Evolutionary conservation across 2,329 filamentous ascomycete species (phyloP), one percentile per base, ranked within the genome.

Genomic region (Exophiala dermatitidis): DNA sequence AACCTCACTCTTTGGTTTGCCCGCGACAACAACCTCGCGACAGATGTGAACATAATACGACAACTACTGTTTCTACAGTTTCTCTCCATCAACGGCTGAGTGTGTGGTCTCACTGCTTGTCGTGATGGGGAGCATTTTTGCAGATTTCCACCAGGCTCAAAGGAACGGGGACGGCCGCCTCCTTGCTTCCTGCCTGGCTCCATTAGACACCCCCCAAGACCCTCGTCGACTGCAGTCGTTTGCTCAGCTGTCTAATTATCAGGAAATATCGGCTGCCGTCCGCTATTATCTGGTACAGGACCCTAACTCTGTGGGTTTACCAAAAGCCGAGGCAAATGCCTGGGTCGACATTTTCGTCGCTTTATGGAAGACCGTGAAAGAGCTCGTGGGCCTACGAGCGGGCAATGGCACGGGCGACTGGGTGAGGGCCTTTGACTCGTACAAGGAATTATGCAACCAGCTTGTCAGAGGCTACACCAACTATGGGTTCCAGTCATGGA

Each of bases 301-400:
- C 62, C 77, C 77, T 51, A 76, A 74, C 53, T 73, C 75, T 31
- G 69, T 74, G 31, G 77, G 74, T 48, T 68, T 89, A 28, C 72
- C 77, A n/a, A 77, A 81, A 38, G 78, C 83, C 38, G 88, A 95
- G 71, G 74, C 81, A 28, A 80, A 78, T 53, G 85, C 84, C n/a
- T 98, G 93, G 93, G 76, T 85, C 0, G 90, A 95, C 37, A 83
- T 97, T 31, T 95, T 90, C 66, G 74, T 79, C 34, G 77, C 81
- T 19, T 95, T 90, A 66, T 96, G 90, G 89, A 89, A 86, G 63
- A 87, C 88, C 28, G 72, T 86, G 37, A 84, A 83, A 32, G 84
- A 88, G 63, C 79, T 96, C 30, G 71, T 93, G 48, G 79, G 79
- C 9, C 80, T 81, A 7, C 80, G 86, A 54, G 79, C 83, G 55